phyloP scores from a whole-genome alignment of 2,329 filamentous ascomycete species.

The Colletotrichum trifolii region DNA sequence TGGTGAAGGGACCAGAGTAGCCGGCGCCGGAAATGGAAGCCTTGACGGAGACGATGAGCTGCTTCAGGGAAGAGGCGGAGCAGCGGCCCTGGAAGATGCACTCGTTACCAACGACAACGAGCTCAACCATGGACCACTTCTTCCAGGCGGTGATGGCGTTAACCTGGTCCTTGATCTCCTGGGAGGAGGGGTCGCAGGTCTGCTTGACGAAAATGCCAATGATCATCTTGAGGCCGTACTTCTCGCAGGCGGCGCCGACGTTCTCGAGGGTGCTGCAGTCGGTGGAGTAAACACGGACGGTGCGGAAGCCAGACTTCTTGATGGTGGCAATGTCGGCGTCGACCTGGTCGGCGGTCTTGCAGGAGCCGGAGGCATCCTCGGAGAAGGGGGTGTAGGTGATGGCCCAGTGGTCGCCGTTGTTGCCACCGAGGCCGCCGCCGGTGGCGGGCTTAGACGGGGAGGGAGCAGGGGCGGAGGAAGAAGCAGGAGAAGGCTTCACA shows the following conservation, averaged over 20 bases:
- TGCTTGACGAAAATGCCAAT: conserved; percentile 87
- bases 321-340: conserved; percentile 70
- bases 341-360: conserved; percentile 73
- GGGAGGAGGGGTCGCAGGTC: conserved; percentile 66
- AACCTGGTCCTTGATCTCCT: conserved; percentile 78
- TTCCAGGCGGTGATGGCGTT: conserved; percentile 75
- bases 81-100: conserved; percentile 81
- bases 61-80: conserved; percentile 71
- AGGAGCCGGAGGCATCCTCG: conserved; percentile 61
- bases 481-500: conserved; percentile 37
- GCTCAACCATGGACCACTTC: conserved; percentile 79
- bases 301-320: conserved; percentile 73
- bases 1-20: conserved; percentile 82
- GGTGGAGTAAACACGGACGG: conserved; percentile 87
- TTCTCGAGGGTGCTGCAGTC: conserved; percentile 86
- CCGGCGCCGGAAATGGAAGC: conserved; percentile 69
- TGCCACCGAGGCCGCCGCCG: conserved; percentile 51
- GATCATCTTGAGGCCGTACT: conserved; percentile 81
- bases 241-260: conserved; percentile 76
- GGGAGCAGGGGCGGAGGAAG: conserved; percentile 38
- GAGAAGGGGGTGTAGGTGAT: conserved; percentile 86
- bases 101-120: conserved; percentile 93
- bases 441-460: conserved; percentile 42
- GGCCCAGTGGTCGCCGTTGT: conserved; percentile 69
- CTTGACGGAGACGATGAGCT: conserved; percentile 77